These are phyloP conservation scores for Zygoascus tannicola DNA, from an alignment of 805 yeast genomes.

Conservation along the genomic window DNA sequence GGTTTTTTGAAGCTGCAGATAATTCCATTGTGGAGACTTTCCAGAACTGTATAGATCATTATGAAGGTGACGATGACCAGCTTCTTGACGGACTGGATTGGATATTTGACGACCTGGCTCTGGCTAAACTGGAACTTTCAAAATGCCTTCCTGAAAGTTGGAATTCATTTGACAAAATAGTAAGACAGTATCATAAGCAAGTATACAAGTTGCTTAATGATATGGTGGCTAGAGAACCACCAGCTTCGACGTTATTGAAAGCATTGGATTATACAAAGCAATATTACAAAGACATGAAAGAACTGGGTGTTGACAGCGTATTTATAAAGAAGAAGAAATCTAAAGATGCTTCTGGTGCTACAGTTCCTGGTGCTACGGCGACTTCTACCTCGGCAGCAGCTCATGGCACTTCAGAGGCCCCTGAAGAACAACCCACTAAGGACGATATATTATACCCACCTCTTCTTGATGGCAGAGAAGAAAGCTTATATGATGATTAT, in stretches of 20 bases:
- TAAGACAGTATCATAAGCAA: conserved; percentile 57
- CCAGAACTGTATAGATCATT: conserved; percentile 50
- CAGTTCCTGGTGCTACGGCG: neutral
- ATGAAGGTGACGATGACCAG: conserved; percentile 37
- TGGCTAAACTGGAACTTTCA: conserved; percentile 51
- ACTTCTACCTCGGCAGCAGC: neutral
- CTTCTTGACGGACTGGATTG: conserved; percentile 69
- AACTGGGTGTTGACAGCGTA: conserved; percentile 33
- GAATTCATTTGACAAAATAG: conserved; percentile 56
- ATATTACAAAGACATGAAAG: conserved; percentile 46
- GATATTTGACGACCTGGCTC: conserved; percentile 69
- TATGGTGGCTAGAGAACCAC: conserved; percentile 60
- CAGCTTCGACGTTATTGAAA: conserved; percentile 62
- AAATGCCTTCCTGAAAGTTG: conserved; percentile 63
- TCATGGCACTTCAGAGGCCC: neutral
- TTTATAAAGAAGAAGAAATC: conserved; percentile 10
- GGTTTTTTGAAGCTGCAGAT: conserved; percentile 51
- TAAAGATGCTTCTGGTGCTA: conserved; percentile 25
- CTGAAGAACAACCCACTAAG: neutral
- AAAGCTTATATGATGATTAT: conserved; percentile 67
- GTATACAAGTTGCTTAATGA: conserved; percentile 55
- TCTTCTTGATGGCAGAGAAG: conserved; percentile 65
- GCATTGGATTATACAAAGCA: conserved; percentile 71
- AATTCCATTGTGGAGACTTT: conserved; percentile 59
- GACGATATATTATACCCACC: conserved; percentile 36